These are phyloP conservation scores for Argentina anserina DNA, from an alignment of 306 rosid genomes.

Conservation along the genomic window DNA sequence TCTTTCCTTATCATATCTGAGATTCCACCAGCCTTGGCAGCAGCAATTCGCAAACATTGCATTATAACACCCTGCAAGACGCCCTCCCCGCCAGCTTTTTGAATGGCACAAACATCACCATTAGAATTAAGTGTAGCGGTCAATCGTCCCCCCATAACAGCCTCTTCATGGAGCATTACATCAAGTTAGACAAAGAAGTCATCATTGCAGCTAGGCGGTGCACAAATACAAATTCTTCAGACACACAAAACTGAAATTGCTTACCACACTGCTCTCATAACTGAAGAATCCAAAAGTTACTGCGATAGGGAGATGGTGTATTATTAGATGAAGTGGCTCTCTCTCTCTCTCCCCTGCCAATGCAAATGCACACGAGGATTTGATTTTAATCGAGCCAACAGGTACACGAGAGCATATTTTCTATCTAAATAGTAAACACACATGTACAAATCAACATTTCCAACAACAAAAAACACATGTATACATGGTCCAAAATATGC, in stretches of 20 bases:
- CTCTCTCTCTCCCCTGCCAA: conserved; percentile 70
- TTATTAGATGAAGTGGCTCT: conserved; percentile 79
- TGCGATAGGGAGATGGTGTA: conserved; percentile 94
- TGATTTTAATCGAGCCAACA: neutral
- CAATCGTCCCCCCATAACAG: conserved; percentile 90
- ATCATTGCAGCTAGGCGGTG: conserved; percentile 5
- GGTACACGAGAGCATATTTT: neutral
- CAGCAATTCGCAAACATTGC: conserved; percentile 82
- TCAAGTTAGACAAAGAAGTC: conserved; percentile 11
- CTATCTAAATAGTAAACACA: too few relatives aligned
- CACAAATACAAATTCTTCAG: conserved; percentile 2
- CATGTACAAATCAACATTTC: too few relatives aligned
- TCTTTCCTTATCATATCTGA: conserved; percentile 70
- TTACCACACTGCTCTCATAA: conserved; percentile 59
- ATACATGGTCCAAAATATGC: neutral
- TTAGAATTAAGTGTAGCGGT: conserved; percentile 75
- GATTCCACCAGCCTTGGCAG: conserved; percentile 73
- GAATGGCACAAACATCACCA: conserved; percentile 89
- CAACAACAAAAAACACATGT: neutral
- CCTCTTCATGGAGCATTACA: conserved; percentile 52
- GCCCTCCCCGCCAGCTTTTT: conserved; percentile 87
- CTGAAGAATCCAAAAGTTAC: conserved; percentile 87
- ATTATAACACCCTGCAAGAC: conserved; percentile 54
- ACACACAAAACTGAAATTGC: conserved; percentile 1
- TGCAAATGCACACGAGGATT: conserved; percentile 28